Evolutionary conservation across 495 filamentous ascomycete genomes (phyloP), one percentile per base, ranked within the genome.

Genomic region (Emericellopsis terricola): DNA sequence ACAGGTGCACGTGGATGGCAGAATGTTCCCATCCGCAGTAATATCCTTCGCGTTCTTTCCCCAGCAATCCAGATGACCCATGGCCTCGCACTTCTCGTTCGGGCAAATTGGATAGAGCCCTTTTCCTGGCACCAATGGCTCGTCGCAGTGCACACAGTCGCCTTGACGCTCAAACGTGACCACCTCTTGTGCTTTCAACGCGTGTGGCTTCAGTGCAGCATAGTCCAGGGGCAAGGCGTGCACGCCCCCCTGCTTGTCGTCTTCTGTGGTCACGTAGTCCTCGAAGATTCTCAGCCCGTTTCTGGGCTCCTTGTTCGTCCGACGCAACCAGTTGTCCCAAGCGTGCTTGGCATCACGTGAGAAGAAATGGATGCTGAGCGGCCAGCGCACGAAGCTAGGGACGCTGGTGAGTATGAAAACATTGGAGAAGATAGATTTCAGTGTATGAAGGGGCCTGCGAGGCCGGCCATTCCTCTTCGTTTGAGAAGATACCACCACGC

Each of bases 311-410:
- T 60, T 57, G 29, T 55, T 46, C 6, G 57, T 60, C 11, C 61
- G 59, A 2, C 65, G 51, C 37, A 60, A 68, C 62, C 70, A 76
- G 24, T 51, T 53, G 24, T 65, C 47, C 89, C 89, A 97, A 0
- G 60, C 51, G 19, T 56, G 45, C 41, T 76, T 62, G 1, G 78
- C 76, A 37, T 92, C 78, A 1, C 60, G 52, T 7, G 56, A 60
- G 44, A 94, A 92, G 50, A 94, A 94, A 7, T 78, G 72, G 13
- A 94, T 45, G 11, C 67, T 64, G 19, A 97, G 59, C n/a, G 85
- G 85, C 84, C 82, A 91, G 17, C 66, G 55, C 7, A 54, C 49
- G 48, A 97, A 94, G 43, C 76, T 81, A 3, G 67, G 64, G 5
- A 81, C 79, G 1, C 79, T 66, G 5, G 94, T 61, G 0, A 97